Conservation (phyloP, 2,329 filamentous ascomycete genomes). For the Colletotrichum viniferum region DNA sequence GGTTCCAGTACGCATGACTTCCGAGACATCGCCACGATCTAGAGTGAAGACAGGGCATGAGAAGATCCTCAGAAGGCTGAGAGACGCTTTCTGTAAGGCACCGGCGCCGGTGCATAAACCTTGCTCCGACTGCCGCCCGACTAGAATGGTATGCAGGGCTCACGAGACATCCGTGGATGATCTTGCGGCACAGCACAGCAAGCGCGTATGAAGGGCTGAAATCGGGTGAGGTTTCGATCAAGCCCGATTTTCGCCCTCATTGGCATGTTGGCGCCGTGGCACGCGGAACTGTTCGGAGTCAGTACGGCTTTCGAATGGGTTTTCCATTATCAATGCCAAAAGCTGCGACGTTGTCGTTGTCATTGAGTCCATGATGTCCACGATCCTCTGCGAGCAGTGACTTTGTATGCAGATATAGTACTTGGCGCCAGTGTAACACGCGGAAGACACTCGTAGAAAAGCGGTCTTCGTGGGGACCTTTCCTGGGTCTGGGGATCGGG, state of each 20-base stretch:
- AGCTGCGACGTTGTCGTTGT: neutral
- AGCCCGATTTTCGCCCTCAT: neutral
- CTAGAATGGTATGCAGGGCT: neutral
- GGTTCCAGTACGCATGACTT: neutral
- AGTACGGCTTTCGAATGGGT: rapidly evolving
- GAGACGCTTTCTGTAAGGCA: neutral
- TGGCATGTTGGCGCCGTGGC: neutral
- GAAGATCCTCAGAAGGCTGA: neutral
- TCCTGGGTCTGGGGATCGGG: neutral
- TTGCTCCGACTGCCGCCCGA: neutral
- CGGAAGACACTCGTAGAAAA: neutral
- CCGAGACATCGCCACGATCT: neutral
- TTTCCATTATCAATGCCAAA: neutral
- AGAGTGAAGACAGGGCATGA: neutral
- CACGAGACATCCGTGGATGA: neutral
- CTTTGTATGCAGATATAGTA: neutral
- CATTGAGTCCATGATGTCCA: neutral
- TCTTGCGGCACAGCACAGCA: neutral
- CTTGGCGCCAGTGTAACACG: neutral
- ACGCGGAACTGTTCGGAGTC: neutral
- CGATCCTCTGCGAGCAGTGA: neutral
- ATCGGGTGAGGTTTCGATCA: neutral
- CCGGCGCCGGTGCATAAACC: neutral
- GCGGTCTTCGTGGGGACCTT: neutral
- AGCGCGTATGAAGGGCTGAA: neutral